Base-by-base conservation (phyloP, 2,329 filamentous ascomycete species). In the Sarocladiaceae sp. region DNA sequence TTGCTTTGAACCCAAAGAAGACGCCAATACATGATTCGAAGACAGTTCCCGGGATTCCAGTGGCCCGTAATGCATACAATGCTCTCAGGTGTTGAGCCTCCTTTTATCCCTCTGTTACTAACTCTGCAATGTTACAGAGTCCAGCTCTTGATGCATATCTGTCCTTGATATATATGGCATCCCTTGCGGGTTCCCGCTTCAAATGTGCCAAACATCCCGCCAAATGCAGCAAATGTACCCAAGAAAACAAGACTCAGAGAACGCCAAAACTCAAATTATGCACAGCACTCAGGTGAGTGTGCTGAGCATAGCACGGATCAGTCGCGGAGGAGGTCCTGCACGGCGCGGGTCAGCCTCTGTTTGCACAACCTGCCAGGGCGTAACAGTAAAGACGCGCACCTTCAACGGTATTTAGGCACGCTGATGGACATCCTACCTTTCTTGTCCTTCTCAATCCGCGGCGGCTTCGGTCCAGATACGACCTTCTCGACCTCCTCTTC, bases 351-450 rank as follows among this genome's bases (percentile, higher is more conserved):
- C 59, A 66, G 63, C 57, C 53, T 47, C 48, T 46, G 47, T 44
- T 51, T 51, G 45, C 35, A 49, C 45, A 44, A 42, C 26, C 43
- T 43, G 33, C 31, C 43, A n/a, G 43, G 19, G 31, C 46, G 45
- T 37, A 43, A 44, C 44, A 52, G 40, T 49, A 52, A 51, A 55
- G 55, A 56, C 55, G 63, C 72, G 62, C 67, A 74, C 70, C 69
- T 27, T 73, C 67, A 75, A 66, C 71, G 78, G 66, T 80, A 76
- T 69, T 82, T 80, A 59, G 85, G 85, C 66, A 87, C 78, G 71
- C 85, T 86, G 70, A 90, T 82, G 73, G 82, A 80, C 80, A 93
- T 82, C 85, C 83, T 93, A 94, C 90, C 89, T 89, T 87, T 93
- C 74, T 84, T 84, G 69, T 96, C 88, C 73, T 85, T 88, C 68